phyloP scores from a whole-genome alignment of 129 eudicot genomes.

The Chrysanthemum seticuspe region DNA sequence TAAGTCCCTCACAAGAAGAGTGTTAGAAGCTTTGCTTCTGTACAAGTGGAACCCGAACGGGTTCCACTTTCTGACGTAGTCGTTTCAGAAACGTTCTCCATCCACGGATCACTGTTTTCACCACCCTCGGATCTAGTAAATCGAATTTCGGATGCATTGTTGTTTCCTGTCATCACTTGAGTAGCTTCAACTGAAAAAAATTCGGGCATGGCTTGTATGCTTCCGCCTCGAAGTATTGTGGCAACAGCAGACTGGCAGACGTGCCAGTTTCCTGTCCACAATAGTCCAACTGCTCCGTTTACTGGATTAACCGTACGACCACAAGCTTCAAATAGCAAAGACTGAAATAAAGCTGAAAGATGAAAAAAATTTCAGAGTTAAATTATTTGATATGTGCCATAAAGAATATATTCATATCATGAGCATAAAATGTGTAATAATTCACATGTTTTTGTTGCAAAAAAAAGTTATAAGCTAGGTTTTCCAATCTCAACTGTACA shows the following conservation, averaged over 20 bases:
- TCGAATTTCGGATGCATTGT: slow-evolving; percentile 21
- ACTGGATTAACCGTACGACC: slow-evolving; percentile 42
- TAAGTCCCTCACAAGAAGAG: slow-evolving; percentile 29
- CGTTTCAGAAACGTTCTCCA: slow-evolving; percentile 45
- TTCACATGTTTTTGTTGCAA: too few relatives aligned
- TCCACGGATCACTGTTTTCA: slow-evolving; percentile 28
- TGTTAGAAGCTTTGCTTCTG: slow-evolving; percentile 45
- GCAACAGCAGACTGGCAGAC: slow-evolving; percentile 69
- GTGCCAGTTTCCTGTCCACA: slow-evolving; percentile 84
- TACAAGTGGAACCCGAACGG: slow-evolving; percentile 21
- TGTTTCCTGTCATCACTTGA: slow-evolving; percentile 1
- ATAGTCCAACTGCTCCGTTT: slow-evolving; percentile 68
- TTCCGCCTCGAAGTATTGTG: slow-evolving; percentile 70
- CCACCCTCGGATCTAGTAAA: slow-evolving; percentile 7
- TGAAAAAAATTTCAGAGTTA: slow-evolving; percentile 6
- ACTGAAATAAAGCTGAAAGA: slow-evolving; percentile 44
- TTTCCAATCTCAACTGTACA: too few relatives aligned
- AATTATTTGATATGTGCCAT: too few relatives aligned
- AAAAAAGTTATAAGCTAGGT: too few relatives aligned
- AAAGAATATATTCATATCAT: too few relatives aligned
- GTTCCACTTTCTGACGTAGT: slow-evolving; percentile 50
- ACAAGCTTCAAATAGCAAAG: slow-evolving; percentile 34
- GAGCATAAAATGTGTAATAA: too few relatives aligned
- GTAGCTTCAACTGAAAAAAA: slow-evolving; percentile 1
- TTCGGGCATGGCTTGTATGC: slow-evolving; percentile 28